These are phyloP conservation scores for Gaertneriomyces sp. DNA, from an alignment of 192 early-diverging fungal species.

Conservation along the genomic window DNA sequence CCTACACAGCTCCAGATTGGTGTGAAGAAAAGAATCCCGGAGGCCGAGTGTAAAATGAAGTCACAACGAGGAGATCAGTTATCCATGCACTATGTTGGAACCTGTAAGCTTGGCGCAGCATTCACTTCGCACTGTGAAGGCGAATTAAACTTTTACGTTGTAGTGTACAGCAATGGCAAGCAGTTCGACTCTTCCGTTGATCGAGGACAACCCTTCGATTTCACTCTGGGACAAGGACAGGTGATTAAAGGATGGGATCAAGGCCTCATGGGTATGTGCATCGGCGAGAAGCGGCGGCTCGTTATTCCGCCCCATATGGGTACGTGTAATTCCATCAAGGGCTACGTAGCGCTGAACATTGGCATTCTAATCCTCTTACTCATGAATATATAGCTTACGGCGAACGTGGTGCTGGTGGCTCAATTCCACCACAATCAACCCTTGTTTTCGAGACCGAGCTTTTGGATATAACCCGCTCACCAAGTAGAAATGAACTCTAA, in stretches of 20 bases:
- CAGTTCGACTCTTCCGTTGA: constrained; percentile 74
- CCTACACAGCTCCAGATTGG: constrained; percentile 52
- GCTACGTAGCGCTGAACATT: neutral
- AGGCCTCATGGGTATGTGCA: constrained; percentile 69
- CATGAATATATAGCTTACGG: constrained; percentile 33
- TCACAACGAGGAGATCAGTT: constrained; percentile 44
- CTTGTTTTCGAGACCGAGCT: constrained; percentile 80
- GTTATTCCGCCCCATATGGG: constrained; percentile 65
- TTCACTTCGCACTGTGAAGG: too few relatives aligned
- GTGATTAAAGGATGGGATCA: constrained; percentile 83
- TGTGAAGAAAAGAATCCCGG: constrained; percentile 52
- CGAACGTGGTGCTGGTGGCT: constrained; percentile 51
- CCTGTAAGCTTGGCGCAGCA: neutral
- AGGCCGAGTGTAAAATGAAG: constrained; percentile 46
- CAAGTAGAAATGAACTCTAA: too few relatives aligned
- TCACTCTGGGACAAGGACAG: constrained; percentile 56
- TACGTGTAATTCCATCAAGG: neutral
- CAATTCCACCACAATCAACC: constrained; percentile 48
- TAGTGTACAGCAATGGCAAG: constrained; percentile 34
- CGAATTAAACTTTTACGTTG: too few relatives aligned
- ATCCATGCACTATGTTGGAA: constrained; percentile 77
- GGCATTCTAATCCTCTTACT: neutral
- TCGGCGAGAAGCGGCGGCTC: constrained; percentile 74
- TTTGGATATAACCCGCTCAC: constrained; percentile 43
- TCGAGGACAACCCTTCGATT: constrained; percentile 65